These are phyloP conservation scores for Colletotrichum sp. DNA, from an alignment of 2,329 filamentous ascomycete genomes.

Conservation along the genomic window DNA sequence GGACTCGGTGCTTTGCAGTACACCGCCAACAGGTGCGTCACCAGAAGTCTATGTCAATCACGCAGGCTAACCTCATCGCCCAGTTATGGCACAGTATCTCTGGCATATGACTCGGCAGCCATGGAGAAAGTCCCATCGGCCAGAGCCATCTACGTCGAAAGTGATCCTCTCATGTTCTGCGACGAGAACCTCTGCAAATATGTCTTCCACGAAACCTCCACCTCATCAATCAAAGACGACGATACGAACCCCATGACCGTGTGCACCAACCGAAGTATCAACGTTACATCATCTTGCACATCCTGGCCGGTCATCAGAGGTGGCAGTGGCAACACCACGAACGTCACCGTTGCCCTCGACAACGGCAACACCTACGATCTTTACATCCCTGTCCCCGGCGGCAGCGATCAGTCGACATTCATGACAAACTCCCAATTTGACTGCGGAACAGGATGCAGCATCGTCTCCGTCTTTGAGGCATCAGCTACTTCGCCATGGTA, in stretches of 20 bases:
- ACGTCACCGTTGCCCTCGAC: constrained; percentile 30
- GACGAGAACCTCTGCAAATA: constrained; percentile 30
- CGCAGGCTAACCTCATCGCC: not conserved
- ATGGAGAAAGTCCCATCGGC: constrained; percentile 27
- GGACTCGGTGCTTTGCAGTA: constrained; percentile 39
- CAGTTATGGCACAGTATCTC: constrained; percentile 44
- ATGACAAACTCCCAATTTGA: constrained; percentile 31
- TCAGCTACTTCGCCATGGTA: constrained; percentile 40
- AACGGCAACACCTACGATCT: constrained; percentile 10
- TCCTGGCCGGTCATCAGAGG: constrained; percentile 33
- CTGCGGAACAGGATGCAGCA: constrained; percentile 30
- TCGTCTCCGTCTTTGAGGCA: constrained; percentile 42
- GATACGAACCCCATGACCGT: constrained; percentile 25
- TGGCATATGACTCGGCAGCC: constrained; percentile 28
- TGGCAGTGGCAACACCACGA: constrained; percentile 31
- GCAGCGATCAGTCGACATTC: constrained; percentile 39
- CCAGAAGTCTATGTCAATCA: not conserved
- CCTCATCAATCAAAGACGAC: not conserved
- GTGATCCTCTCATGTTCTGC: constrained; percentile 28
- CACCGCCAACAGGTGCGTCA: constrained; percentile 41
- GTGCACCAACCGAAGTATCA: constrained; percentile 37
- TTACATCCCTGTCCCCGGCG: constrained; percentile 29
- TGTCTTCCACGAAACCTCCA: constrained; percentile 39
- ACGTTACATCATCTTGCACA: constrained; percentile 31
- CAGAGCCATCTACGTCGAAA: constrained; percentile 33